phyloP scores from a whole-genome alignment of 2,329 filamentous ascomycete species.

The Phyllosticta paracitricarpa region DNA sequence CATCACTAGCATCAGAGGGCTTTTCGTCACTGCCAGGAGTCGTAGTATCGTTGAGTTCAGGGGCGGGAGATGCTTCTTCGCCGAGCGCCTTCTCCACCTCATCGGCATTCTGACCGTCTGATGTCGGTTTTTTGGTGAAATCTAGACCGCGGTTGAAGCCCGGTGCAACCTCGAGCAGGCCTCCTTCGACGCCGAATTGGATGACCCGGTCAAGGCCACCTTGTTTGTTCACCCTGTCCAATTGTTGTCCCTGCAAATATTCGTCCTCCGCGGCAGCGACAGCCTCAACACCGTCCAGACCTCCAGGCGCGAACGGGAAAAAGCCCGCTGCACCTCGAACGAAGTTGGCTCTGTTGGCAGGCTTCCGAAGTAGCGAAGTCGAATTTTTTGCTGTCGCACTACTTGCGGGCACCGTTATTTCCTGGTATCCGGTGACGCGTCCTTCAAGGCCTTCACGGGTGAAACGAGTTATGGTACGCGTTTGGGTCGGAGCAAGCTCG shows the following conservation, averaged over 20 bases:
- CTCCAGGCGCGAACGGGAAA: slow-evolving; percentile 87
- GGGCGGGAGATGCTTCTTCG: slow-evolving; percentile 32
- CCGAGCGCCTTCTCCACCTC: slow-evolving; percentile 59
- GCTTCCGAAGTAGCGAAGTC: slow-evolving; percentile 77
- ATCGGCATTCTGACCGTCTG: slow-evolving; percentile 52
- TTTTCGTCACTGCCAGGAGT: slow-evolving; percentile 30
- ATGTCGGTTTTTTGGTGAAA: slow-evolving; percentile 50
- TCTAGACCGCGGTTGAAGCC: slow-evolving; percentile 72
- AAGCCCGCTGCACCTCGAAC: slow-evolving; percentile 87
- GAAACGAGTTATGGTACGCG: slow-evolving; percentile 89
- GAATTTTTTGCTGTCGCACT: slow-evolving; percentile 92
- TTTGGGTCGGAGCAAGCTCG: slow-evolving; percentile 79
- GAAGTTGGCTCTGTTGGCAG: slow-evolving; percentile 78
- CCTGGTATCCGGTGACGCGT: slow-evolving; percentile 83
- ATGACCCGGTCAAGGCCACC: slow-evolving; percentile 72
- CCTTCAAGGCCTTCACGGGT: slow-evolving; percentile 85
- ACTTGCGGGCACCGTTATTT: slow-evolving; percentile 82
- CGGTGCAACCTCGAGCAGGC: slow-evolving; percentile 71
- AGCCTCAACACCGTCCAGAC: slow-evolving; percentile 76
- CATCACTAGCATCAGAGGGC: slow-evolving; percentile 22
- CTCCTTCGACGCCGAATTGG: slow-evolving; percentile 65
- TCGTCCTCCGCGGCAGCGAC: slow-evolving; percentile 77
- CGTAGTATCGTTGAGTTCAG: slow-evolving; percentile 17
- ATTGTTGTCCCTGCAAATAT: slow-evolving; percentile 44
- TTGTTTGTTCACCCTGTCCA: slow-evolving; percentile 30